Conservation (phyloP, 108 stramenopile species). For the Discostella stelligeroides region DNA sequence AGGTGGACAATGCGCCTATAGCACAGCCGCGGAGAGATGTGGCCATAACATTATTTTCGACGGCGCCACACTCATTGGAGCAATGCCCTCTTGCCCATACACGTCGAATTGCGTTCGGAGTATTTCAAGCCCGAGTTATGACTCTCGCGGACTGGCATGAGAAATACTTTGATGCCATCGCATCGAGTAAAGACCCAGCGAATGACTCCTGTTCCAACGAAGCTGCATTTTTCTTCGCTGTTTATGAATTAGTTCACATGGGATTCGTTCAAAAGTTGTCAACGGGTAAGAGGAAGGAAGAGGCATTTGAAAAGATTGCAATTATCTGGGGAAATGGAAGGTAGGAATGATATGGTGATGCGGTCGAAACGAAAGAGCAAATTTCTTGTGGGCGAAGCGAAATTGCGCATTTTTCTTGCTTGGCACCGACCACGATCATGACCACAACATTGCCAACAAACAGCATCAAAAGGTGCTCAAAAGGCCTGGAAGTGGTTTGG, state of each 20-base stretch:
- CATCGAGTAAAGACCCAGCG: not conserved
- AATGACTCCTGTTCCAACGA: slow-evolving; percentile 24
- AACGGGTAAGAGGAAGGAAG: slow-evolving; percentile 36
- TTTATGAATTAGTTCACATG: slow-evolving; percentile 37
- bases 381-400: no score
- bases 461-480: no score
- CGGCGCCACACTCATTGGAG: slow-evolving; percentile 3
- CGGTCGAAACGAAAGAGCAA: no score
- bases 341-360: not conserved
- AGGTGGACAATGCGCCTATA: not conserved
- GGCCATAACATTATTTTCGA: slow-evolving; percentile 24
- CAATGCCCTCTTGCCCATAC: slow-evolving; percentile 16
- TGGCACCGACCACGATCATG: no score
- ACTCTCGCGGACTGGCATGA: slow-evolving; percentile 46
- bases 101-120: slow-evolving; percentile 33
- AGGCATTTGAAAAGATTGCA: slow-evolving; percentile 47
- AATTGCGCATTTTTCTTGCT: no score
- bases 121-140: slow-evolving; percentile 38
- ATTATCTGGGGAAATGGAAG: slow-evolving; percentile 42
- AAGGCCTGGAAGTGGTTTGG: no score
- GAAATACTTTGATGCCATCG: slow-evolving; percentile 38
- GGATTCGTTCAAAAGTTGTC: slow-evolving; percentile 42
- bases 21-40: slow-evolving; percentile 47
- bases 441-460: no score
- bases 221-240: slow-evolving; percentile 42